Conservation (phyloP, 345 rosid genomes). For the Eucalyptus victrix region DNA sequence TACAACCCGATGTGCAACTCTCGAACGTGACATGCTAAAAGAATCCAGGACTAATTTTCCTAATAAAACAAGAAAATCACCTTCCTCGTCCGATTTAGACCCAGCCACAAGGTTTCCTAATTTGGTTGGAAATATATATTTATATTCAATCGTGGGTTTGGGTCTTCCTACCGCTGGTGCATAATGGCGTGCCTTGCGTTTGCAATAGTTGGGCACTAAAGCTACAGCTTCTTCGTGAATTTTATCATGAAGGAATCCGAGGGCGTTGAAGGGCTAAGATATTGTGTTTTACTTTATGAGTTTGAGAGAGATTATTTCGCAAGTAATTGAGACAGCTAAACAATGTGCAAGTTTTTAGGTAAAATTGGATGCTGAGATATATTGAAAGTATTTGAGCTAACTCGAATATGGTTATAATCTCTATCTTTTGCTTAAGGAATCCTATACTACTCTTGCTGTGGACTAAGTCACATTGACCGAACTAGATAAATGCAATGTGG, state of each 20-base stretch:
- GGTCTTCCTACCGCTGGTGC: not conserved
- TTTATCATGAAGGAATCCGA: not conserved
- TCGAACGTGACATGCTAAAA: not conserved
- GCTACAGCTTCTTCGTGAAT: not conserved
- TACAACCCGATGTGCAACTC: not conserved
- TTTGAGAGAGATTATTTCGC: not conserved
- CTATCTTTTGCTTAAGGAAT: fast-evolving
- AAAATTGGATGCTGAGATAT: not conserved
- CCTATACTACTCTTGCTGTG: fast-evolving
- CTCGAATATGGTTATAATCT: not conserved
- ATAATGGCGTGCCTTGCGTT: not conserved
- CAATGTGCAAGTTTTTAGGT: not conserved
- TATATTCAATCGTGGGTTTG: not conserved
- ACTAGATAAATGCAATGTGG: not conserved
- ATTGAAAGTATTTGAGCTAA: not conserved
- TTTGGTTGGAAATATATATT: not conserved
- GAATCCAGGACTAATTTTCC: not conserved
- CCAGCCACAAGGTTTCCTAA: not conserved
- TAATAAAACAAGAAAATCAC: not conserved
- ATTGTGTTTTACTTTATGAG: not conserved
- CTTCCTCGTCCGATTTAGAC: not conserved
- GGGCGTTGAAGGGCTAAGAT: not conserved
- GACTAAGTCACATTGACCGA: not conserved
- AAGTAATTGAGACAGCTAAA: not conserved
- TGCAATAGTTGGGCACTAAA: not conserved